Percentiles rank a stretch among this genome's conserved stretches.
These are phyloP conservation scores for Schwanniomyces vanrijiae DNA, from an alignment of 805 yeast genomes.

Conservation along the genomic window DNA sequence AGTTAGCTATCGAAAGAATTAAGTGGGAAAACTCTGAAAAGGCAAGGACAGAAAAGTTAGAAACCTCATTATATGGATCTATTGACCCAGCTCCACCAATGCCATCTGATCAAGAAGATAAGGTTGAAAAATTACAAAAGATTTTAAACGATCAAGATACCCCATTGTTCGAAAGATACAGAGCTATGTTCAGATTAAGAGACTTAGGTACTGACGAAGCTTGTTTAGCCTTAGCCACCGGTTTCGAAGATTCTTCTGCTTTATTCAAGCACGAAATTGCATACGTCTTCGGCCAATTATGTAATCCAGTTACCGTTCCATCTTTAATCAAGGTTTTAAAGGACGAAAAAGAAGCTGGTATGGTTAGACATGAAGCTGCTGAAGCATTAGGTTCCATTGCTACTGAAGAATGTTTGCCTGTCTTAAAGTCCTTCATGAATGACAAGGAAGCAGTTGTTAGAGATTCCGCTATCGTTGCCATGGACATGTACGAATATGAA, in stretches of 20 bases:
- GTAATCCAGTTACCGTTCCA: conserved; percentile 91
- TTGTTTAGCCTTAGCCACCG: conserved; percentile 85
- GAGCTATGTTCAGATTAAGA: conserved; percentile 97
- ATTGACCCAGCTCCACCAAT: conserved; percentile 99
- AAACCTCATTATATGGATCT: conserved; percentile 75
- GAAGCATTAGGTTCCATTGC: conserved; percentile 98
- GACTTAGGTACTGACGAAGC: conserved; percentile 95
- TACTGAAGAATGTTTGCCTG: conserved; percentile 91
- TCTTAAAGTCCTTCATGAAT: conserved; percentile 71
- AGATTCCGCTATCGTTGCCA: conserved; percentile 94
- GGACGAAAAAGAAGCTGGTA: conserved; percentile 82
- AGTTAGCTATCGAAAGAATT: conserved; percentile 92
- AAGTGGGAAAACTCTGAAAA: conserved; percentile 81
- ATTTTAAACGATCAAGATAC: conserved; percentile 73
- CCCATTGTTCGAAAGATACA: conserved; percentile 89
- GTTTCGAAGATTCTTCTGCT: conserved; percentile 88
- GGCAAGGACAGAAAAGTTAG: conserved; percentile 67
- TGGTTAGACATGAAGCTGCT: conserved; percentile 99
- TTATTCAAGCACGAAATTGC: conserved; percentile 97
- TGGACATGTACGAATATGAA: conserved; percentile 97
- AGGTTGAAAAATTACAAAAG: conserved; percentile 62
- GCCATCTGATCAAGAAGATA: conserved; percentile 54
- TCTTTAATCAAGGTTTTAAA: conserved; percentile 78
- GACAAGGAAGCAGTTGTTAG: conserved; percentile 90
- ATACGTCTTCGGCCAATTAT: conserved; percentile 95